Evolutionary conservation across 768 basidiomycete species (phyloP).

Genomic region (Rhizopogon vinicolor): DNA sequence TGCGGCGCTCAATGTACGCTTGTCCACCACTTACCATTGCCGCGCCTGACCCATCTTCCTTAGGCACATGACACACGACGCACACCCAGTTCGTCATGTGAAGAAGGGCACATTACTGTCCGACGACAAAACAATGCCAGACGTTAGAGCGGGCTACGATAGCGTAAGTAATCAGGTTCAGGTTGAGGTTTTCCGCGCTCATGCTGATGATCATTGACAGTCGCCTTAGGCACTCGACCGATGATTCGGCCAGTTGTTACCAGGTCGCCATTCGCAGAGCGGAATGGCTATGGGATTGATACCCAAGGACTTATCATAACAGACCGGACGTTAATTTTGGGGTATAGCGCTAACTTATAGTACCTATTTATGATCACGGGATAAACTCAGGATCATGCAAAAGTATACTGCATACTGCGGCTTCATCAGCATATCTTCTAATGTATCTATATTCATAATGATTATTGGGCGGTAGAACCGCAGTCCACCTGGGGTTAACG

Average conservation of each 20-base stretch:
- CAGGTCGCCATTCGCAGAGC: slow-evolving; percentile 17
- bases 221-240: slow-evolving; percentile 23
- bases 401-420: neutral
- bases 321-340: slow-evolving; percentile 18
- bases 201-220: slow-evolving; percentile 10
- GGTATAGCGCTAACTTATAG: slow-evolving; percentile 24
- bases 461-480: neutral
- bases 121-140: slow-evolving; percentile 24
- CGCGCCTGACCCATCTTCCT: neutral
- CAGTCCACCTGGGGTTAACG: neutral
- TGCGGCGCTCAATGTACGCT: slow-evolving; percentile 20
- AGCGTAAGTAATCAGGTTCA: neutral
- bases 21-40: neutral
- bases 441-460: slow-evolving; percentile 1
- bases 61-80: slow-evolving; percentile 26
- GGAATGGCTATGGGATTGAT: slow-evolving; percentile 12
- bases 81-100: slow-evolving; percentile 27
- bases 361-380: slow-evolving; percentile 5
- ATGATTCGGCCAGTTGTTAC: slow-evolving; percentile 13
- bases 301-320: slow-evolving; percentile 17
- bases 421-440: neutral
- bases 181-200: neutral
- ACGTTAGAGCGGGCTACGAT: slow-evolving; percentile 16
- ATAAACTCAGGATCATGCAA: neutral
- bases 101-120: slow-evolving; percentile 27